phyloP scores from a whole-genome alignment of 306 rosid species.

The Pyrus betulifolia region DNA sequence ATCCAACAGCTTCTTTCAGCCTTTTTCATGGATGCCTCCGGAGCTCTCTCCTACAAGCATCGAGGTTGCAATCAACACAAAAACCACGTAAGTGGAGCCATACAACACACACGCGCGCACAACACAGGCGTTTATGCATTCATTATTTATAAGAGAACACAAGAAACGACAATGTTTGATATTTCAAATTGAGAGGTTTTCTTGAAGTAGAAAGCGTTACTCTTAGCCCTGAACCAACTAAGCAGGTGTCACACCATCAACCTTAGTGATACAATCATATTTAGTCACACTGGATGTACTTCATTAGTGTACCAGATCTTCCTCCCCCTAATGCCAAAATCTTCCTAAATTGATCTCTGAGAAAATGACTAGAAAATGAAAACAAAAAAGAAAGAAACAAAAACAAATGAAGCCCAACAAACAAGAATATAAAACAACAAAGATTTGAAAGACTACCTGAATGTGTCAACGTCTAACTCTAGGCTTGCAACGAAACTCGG shows the following conservation, averaged over 20 bases:
- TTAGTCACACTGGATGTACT: background rate
- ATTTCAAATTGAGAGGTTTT: background rate
- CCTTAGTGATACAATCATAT: background rate
- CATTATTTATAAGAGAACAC: conserved; percentile 1
- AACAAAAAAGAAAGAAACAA: background rate
- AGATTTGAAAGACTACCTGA: conserved; percentile 21
- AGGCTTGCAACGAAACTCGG: conserved; percentile 85
- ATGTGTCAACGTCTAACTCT: conserved; percentile 71
- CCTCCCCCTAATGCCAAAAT: background rate
- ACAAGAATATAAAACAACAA: background rate
- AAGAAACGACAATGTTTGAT: background rate
- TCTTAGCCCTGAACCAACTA: background rate
- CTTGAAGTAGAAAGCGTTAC: background rate
- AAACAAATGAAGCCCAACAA: background rate
- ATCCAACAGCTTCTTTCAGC: conserved; percentile 44
- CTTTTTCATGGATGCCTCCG: conserved; percentile 37
- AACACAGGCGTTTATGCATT: no score
- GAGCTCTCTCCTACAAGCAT: conserved; percentile 32
- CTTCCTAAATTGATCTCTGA: background rate
- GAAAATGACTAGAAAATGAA: background rate
- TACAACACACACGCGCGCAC: background rate
- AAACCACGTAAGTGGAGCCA: background rate
- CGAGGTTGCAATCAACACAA: conserved; percentile 18
- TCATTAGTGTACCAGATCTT: background rate
- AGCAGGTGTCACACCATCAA: background rate